Conservation (phyloP, 257 asterid genomes). For the Knoxia roxburghii region DNA sequence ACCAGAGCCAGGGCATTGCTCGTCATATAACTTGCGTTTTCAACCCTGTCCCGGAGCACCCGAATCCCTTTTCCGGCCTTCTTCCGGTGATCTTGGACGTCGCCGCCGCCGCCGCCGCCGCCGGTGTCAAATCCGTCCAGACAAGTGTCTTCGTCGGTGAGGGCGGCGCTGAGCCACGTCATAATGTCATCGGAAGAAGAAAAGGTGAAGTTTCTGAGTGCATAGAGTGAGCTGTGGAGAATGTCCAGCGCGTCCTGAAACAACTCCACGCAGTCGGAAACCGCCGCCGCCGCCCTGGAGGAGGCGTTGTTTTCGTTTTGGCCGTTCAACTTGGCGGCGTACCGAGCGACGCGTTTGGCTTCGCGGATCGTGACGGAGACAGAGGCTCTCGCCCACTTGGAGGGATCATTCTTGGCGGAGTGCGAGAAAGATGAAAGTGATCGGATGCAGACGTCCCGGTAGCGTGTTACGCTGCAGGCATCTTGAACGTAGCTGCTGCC, state of each 20-base stretch:
- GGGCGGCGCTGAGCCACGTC: slow-evolving; percentile 76
- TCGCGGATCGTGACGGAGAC: slow-evolving; percentile 60
- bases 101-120: not conserved
- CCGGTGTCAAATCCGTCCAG: slow-evolving; percentile 40
- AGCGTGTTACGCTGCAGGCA: slow-evolving; percentile 61
- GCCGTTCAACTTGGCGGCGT: slow-evolving; percentile 21
- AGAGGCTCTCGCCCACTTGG: slow-evolving; percentile 66
- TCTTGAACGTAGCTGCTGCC: slow-evolving; percentile 28
- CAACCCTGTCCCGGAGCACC: slow-evolving; percentile 27
- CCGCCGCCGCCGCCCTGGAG: slow-evolving; percentile 23
- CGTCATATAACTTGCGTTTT: slow-evolving; percentile 41
- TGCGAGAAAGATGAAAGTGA: slow-evolving; percentile 47
- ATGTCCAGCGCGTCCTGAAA: slow-evolving; percentile 49
- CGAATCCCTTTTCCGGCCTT: slow-evolving; percentile 20
- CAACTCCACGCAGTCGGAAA: slow-evolving; percentile 50
- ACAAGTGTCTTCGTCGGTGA: slow-evolving; percentile 66
- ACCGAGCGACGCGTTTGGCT: slow-evolving; percentile 33
- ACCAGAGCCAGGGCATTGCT: slow-evolving; percentile 72
- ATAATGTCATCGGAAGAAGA: slow-evolving; percentile 37
- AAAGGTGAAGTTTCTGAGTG: slow-evolving; percentile 46
- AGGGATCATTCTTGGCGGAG: slow-evolving; percentile 40
- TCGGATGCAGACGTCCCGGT: slow-evolving; percentile 44
- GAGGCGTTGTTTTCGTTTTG: not conserved
- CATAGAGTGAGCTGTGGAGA: slow-evolving; percentile 49
- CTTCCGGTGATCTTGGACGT: no score